Conservation (phyloP, 176 grass and related monocot species). For the Urochloa ruziziensis region DNA sequence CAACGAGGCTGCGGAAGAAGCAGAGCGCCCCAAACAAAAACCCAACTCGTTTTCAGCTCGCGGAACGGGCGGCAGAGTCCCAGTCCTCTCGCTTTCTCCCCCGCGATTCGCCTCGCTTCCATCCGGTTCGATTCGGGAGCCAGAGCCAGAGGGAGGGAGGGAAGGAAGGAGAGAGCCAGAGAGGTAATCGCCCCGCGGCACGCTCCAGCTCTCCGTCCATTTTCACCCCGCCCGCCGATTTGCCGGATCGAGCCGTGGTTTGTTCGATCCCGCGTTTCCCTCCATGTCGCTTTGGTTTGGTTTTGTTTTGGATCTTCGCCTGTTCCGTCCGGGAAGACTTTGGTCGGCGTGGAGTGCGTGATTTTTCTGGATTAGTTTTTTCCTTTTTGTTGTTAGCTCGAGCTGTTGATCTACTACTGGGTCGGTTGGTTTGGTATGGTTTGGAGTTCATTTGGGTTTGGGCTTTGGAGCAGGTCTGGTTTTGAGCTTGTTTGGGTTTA, state of each 20-base stretch:
- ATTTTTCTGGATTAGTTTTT: neutral
- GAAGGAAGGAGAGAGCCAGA: too few species aligned
- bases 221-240: neutral
- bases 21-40: neutral
- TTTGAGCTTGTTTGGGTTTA: neutral
- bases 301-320: neutral
- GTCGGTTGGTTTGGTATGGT: neutral
- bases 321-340: neutral
- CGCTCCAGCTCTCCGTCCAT: neutral
- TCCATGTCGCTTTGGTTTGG: neutral
- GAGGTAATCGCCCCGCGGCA: neutral
- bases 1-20: neutral
- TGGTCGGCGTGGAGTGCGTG: neutral
- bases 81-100: constrained; percentile 49
- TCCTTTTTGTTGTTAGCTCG: neutral
- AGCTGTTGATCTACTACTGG: constrained; percentile 15
- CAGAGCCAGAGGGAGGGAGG: neutral
- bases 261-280: neutral
- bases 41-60: constrained; percentile 19
- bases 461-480: neutral
- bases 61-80: neutral
- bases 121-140: neutral
- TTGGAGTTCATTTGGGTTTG: neutral
- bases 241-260: constrained; percentile 3
- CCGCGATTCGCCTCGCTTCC: constrained; percentile 6